Evolutionary conservation across 2,329 filamentous ascomycete genomes (phyloP), one percentile per base, ranked within the genome.

Genomic region (Cladosporium sp.): DNA sequence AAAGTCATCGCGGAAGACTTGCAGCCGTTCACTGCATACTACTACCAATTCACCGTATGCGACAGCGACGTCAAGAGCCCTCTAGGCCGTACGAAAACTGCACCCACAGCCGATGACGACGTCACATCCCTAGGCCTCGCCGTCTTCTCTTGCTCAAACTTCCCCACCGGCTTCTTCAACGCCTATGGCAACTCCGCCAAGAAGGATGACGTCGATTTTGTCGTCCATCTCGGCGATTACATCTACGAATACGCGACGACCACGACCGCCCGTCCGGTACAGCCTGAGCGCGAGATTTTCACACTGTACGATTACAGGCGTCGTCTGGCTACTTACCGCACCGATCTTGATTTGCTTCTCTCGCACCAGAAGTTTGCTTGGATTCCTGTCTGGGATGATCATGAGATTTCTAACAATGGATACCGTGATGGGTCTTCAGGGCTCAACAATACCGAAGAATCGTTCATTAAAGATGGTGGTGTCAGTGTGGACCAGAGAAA

Each of bases 241-340:
- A 79, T 80, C 58, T 81, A 80, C 70, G 79, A 81, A 63, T 79
- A 66, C 75, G 76, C 21, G 73, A 75, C 74, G 72, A 74, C 36
- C 70, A 76, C 73, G 57, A 74, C 18, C 68, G 75, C 39, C 70
- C 68, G 70, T 32, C 58, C 68, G 4, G 67, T 70, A 4, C 76
- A 21, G 68, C 79, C 79, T 0, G 73, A 77, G 54, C 74, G 72
- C 25, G 75, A 80, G 54, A 78, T 79, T 32, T 76, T 76, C 61
- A 76, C 77, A 10, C 74, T 81, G 0, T 81, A 82, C 68, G 79
- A 81, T 68, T 81, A 82, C 66, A 73, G 80, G n/a, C 76, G 71
- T 60, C 72, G 80, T n/a, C 71, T 79, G 34, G 78, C 77, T 1
- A 77, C 74, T 4, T 76, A 81, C 65, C 75, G 79, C 7, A 78